These are phyloP conservation scores for Phylloporus arenicola DNA, from an alignment of 768 basidiomycete genomes.

Conservation along the genomic window DNA sequence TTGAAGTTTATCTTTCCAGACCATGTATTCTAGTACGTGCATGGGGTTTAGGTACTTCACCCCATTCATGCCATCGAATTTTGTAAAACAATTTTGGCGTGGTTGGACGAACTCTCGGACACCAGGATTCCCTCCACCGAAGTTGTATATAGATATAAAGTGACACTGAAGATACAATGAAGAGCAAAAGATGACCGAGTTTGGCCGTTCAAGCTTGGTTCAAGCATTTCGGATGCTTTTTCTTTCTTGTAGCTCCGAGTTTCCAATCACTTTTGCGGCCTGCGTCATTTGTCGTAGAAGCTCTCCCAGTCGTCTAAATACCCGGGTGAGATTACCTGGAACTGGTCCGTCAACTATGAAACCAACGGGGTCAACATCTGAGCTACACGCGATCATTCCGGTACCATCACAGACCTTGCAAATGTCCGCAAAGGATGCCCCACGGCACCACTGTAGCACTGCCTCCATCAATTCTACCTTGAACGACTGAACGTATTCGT, in stretches of 20 bases:
- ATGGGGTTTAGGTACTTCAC: too few relatives aligned
- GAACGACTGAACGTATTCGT: slow-evolving; percentile 94
- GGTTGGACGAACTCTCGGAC: too few relatives aligned
- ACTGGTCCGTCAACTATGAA: slow-evolving; percentile 86
- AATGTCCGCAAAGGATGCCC: slow-evolving; percentile 91
- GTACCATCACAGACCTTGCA: slow-evolving; percentile 64
- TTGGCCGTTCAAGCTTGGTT: too few relatives aligned
- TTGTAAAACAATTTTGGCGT: too few relatives aligned
- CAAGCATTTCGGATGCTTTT: slow-evolving; percentile 87
- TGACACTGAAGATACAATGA: slow-evolving; percentile 66
- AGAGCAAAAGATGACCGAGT: slow-evolving; percentile 90
- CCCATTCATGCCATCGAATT: not conserved
- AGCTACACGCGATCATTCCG: not conserved
- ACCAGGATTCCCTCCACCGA: too few relatives aligned
- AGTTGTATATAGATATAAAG: not conserved
- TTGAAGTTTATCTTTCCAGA: not conserved
- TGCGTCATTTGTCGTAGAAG: slow-evolving; percentile 93
- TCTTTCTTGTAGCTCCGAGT: slow-evolving; percentile 89
- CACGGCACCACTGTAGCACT: slow-evolving; percentile 97
- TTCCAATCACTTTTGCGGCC: slow-evolving; percentile 95
- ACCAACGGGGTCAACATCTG: not conserved
- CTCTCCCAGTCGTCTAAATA: slow-evolving; percentile 91
- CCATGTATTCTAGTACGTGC: slow-evolving; percentile 6
- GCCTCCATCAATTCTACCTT: slow-evolving; percentile 99
- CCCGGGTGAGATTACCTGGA: slow-evolving; percentile 94